A percentile compares a stretch with the other conserved stretches of the same genome.
phyloP scores from a whole-genome alignment of 2,329 filamentous ascomycete genomes.

The Rhytidhysteron rufulum region DNA sequence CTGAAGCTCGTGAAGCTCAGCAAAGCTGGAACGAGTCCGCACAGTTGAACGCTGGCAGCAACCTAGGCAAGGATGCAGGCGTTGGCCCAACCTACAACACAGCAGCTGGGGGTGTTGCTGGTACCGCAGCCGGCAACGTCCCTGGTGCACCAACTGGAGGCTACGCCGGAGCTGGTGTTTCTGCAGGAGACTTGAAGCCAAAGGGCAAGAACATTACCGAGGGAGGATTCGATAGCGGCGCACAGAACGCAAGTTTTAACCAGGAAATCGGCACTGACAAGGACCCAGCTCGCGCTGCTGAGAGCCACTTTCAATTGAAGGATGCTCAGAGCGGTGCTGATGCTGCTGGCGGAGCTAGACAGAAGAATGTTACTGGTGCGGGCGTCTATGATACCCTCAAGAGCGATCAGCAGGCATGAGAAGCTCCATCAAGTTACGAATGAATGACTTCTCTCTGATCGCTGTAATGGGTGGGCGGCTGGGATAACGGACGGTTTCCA shows the following conservation, averaged over 20 bases:
- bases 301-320: conserved; percentile 32
- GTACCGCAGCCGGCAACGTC: conserved; percentile 27
- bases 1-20: conserved; percentile 43
- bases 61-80: conserved; percentile 33
- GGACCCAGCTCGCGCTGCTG: conserved; percentile 52
- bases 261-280: conserved; percentile 52
- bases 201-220: conserved; percentile 52
- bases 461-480: too few species aligned
- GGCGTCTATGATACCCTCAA: conserved; percentile 9
- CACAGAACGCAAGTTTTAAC: conserved; percentile 49
- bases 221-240: conserved; percentile 41
- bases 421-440: too few species aligned
- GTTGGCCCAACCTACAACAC: conserved; percentile 32
- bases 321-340: conserved; percentile 30
- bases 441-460: too few species aligned
- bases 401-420: conserved; percentile 10
- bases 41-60: conserved; percentile 38
- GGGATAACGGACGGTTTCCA: too few species aligned
- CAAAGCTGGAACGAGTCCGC: conserved; percentile 36
- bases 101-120: conserved; percentile 36
- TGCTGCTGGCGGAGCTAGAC: conserved; percentile 10
- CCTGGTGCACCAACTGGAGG: conserved; percentile 37
- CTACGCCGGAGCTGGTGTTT: conserved; percentile 29
- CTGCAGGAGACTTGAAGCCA: conserved; percentile 37
- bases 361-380: conserved; percentile 7